Evolutionary conservation across 2,329 filamentous ascomycete genomes (phyloP).

Genomic region (Ceratocystis cacaofunesta): DNA sequence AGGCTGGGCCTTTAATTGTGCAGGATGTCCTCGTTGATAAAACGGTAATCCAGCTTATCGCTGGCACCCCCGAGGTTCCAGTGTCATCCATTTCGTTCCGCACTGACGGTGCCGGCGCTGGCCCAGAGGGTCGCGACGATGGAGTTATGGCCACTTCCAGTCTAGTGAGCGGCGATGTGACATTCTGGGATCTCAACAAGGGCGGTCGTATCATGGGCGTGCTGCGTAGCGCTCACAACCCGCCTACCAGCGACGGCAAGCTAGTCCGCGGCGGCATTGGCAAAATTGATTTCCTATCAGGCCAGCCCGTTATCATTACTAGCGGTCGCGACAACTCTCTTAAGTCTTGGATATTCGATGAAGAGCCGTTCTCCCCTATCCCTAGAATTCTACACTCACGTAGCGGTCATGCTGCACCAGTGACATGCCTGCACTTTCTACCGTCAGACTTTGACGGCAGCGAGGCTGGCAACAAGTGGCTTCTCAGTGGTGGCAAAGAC

Average conservation of each 20-base stretch:
- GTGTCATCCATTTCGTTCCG: constrained; percentile 80
- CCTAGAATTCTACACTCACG: constrained; percentile 74
- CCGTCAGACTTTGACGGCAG: constrained; percentile 80
- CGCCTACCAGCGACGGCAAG: constrained; percentile 41
- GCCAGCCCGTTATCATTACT: constrained; percentile 79
- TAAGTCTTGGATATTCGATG: constrained; percentile 93
- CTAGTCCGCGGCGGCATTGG: constrained; percentile 63
- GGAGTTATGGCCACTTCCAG: constrained; percentile 93
- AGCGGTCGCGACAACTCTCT: constrained; percentile 87
- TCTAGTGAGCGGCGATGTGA: constrained; percentile 66
- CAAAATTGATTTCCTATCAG: constrained; percentile 75
- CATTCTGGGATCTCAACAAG: constrained; percentile 88
- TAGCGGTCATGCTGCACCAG: constrained; percentile 75
- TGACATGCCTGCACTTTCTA: constrained; percentile 70
- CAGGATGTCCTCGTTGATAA: constrained; percentile 72
- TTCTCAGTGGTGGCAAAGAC: constrained; percentile 78
- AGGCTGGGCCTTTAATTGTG: constrained; percentile 61
- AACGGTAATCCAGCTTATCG: constrained; percentile 52
- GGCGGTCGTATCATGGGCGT: constrained; percentile 77
- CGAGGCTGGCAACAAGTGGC: constrained; percentile 81
- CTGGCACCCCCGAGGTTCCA: constrained; percentile 47
- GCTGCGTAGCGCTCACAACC: constrained; percentile 75
- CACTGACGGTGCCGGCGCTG: constrained; percentile 75
- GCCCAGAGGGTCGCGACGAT: constrained; percentile 66
- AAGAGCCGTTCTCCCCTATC: constrained; percentile 73